Percentiles rank a stretch among this genome's conserved stretches.
These are phyloP conservation scores for Diutina mesorugosa DNA, from an alignment of 1,139 yeast genomes.

Conservation along the genomic window DNA sequence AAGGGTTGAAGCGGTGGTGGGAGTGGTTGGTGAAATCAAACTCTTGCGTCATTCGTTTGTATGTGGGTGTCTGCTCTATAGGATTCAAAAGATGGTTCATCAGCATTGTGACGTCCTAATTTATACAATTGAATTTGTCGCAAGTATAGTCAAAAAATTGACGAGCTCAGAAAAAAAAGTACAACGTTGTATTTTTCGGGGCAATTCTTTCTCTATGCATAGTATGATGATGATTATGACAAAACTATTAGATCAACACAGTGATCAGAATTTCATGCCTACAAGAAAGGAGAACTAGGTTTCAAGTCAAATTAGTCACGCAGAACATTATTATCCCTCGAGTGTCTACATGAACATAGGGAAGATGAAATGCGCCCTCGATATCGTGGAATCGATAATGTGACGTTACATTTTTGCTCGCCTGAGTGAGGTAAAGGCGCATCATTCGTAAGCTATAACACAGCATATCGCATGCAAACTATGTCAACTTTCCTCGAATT, in stretches of 20 bases:
- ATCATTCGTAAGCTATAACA: no score
- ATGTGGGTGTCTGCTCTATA: conserved; percentile 1
- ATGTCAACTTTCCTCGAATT: no score
- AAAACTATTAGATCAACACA: no score
- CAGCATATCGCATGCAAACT: no score
- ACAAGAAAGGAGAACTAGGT: no score
- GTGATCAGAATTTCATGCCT: no score
- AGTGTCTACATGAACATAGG: no score
- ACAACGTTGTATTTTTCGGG: conserved; percentile 8
- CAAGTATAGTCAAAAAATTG: conserved; percentile 11
- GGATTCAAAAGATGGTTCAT: conserved; percentile 1
- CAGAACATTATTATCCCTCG: neutral
- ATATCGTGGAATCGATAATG: neutral
- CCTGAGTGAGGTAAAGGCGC: neutral
- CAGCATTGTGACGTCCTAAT: conserved; percentile 5
- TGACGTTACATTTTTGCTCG: neutral
- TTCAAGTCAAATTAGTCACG: neutral
- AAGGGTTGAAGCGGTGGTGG: conserved; percentile 59
- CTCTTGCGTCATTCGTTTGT: neutral
- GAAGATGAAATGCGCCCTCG: no score
- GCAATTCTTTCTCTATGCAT: neutral
- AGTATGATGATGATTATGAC: no score
- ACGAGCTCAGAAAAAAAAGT: conserved; percentile 2
- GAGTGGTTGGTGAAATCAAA: conserved; percentile 45
- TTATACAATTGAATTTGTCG: conserved; percentile 12